Percentiles rank a stretch among this genome's conserved stretches.
These are phyloP conservation scores for Pontederia crassipes DNA, from an alignment of 176 grass and related monocot genomes.

Conservation along the genomic window DNA sequence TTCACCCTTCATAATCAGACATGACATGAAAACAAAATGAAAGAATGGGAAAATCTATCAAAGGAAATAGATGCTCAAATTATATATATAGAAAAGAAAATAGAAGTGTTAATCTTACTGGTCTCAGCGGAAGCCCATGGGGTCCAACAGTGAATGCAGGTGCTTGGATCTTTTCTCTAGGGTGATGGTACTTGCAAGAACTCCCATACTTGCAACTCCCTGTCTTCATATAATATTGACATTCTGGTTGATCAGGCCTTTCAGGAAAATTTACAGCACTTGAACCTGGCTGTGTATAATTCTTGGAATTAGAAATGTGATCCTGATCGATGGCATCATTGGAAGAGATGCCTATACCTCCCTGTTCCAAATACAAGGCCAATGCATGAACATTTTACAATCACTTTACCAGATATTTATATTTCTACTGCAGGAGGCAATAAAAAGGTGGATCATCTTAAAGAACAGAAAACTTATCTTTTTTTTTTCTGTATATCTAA, in stretches of 20 bases:
- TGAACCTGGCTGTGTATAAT: constrained; percentile 8
- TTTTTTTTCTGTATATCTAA: too few species aligned
- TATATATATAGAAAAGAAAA: constrained; percentile 1
- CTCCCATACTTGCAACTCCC: constrained; percentile 33
- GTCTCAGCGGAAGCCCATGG: constrained; percentile 30
- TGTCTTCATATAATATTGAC: constrained; percentile 32
- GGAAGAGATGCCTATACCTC: background rate
- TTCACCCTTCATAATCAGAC: constrained; percentile 25
- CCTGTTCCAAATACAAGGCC: background rate
- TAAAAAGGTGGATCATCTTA: background rate
- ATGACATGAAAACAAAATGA: background rate
- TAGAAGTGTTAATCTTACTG: constrained; percentile 21
- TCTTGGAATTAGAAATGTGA: constrained; percentile 5
- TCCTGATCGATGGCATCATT: background rate
- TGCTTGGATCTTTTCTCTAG: constrained; percentile 26
- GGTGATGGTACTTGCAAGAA: constrained; percentile 45
- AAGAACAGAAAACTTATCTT: too few species aligned
- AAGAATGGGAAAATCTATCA: background rate
- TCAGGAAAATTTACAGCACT: constrained; percentile 23
- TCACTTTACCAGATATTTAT: background rate
- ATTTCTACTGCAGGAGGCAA: background rate
- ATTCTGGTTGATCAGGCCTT: constrained; percentile 32
- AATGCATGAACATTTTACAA: background rate
- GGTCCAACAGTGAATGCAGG: constrained; percentile 17
- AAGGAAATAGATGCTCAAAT: background rate